A percentile compares a stretch with the other conserved stretches of the same genome.
Evolutionary conservation across 805 yeast species (phyloP).

Genomic region (Yarrowia hollandica): DNA sequence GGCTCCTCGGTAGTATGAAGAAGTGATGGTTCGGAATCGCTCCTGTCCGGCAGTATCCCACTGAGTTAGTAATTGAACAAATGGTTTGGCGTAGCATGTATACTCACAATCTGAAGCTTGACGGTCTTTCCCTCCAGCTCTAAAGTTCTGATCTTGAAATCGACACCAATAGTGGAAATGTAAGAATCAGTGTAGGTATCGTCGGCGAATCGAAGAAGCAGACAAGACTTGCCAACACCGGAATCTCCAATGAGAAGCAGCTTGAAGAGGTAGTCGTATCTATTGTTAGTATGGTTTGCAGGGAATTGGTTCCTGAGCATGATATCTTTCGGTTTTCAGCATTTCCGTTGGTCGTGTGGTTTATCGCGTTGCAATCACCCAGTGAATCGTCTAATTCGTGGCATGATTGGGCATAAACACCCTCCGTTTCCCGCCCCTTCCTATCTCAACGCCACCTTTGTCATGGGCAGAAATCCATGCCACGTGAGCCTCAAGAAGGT

Average conservation of each 20-base stretch:
- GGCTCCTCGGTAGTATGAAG: slow-evolving; percentile 97
- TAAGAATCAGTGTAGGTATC: slow-evolving; percentile 96
- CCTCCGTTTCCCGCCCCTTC: no score
- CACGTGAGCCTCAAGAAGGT: not conserved
- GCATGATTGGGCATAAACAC: no score
- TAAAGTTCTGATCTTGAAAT: slow-evolving; percentile 64
- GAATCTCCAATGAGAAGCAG: slow-evolving; percentile 95
- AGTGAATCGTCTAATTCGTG: no score
- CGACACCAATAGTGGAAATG: slow-evolving; percentile 97
- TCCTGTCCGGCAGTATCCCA: slow-evolving; percentile 99
- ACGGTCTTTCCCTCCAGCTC: slow-evolving; percentile 97
- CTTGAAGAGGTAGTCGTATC: slow-evolving; percentile 97
- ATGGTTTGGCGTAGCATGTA: not conserved
- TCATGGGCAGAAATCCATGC: no score
- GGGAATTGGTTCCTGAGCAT: no score
- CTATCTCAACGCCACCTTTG: no score
- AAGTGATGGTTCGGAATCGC: slow-evolving; percentile 94
- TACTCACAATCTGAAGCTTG: slow-evolving; percentile 74
- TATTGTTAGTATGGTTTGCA: slow-evolving; percentile 40
- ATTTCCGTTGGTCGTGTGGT: no score
- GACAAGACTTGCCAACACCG: slow-evolving; percentile 97
- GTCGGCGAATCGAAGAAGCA: slow-evolving; percentile 92
- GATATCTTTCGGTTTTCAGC: no score
- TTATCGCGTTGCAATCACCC: no score
- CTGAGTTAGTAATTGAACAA: slow-evolving; percentile 30